Conservation (phyloP, 140 eudicot genomes). For the Stevia rebaudiana region DNA sequence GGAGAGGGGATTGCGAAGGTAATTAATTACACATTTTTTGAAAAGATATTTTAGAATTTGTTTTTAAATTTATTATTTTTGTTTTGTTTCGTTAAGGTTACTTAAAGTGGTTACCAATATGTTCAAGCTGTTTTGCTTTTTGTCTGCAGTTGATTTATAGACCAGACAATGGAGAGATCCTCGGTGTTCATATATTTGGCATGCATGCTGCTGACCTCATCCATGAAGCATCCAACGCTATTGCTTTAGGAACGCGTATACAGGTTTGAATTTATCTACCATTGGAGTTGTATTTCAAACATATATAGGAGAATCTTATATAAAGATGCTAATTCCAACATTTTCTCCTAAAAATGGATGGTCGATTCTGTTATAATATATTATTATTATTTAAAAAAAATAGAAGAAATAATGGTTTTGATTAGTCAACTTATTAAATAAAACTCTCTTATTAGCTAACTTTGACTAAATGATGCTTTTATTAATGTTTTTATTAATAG, state of each 20-base stretch:
- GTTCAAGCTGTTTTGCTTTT: slow-evolving; percentile 17
- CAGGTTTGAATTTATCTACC: slow-evolving; percentile 45
- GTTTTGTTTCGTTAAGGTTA: neutral
- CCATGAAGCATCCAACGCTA: slow-evolving; percentile 96
- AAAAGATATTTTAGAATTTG: neutral
- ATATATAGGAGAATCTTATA: neutral
- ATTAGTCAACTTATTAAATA: neutral
- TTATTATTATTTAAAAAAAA: neutral
- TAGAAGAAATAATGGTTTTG: neutral
- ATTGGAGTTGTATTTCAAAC: slow-evolving; percentile 9
- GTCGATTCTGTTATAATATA: neutral
- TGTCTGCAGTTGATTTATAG: slow-evolving; percentile 77
- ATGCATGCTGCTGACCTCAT: slow-evolving; percentile 99
- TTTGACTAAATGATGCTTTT: neutral
- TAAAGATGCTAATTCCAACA: neutral
- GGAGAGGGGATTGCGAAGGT: slow-evolving; percentile 99
- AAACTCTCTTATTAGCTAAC: neutral
- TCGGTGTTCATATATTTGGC: slow-evolving; percentile 96
- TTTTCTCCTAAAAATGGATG: neutral
- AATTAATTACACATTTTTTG: neutral
- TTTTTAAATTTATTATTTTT: neutral
- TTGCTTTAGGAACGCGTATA: slow-evolving; percentile 82
- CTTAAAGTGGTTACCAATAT: neutral
- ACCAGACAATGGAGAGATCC: slow-evolving; percentile 97
- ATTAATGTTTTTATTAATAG: no score